A percentile compares a stretch with the other conserved stretches of the same genome.
These are phyloP conservation scores for Graphium sp. DNA, from an alignment of 2,329 filamentous ascomycete species.

Conservation along the genomic window DNA sequence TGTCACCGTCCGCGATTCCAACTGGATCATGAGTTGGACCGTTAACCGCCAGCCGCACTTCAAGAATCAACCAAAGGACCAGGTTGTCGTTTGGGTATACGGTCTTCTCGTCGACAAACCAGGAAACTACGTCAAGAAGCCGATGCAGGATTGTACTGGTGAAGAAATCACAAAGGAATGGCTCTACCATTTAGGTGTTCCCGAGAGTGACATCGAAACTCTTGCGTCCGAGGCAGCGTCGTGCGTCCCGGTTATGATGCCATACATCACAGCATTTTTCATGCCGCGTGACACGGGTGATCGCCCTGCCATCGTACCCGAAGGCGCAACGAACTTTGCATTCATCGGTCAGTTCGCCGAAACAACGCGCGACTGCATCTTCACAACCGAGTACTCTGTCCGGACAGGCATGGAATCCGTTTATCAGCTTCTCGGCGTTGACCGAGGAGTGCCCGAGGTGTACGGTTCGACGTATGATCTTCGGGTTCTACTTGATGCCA, in stretches of 20 bases:
- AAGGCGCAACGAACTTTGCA: slow-evolving; percentile 17
- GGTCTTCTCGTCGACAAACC: slow-evolving; percentile 16
- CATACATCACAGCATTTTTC: slow-evolving; percentile 19
- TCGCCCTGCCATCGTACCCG: slow-evolving; percentile 19
- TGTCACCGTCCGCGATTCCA: no score
- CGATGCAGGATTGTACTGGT: slow-evolving; percentile 20
- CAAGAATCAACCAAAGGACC: slow-evolving; percentile 14
- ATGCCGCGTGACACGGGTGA: slow-evolving; percentile 16
- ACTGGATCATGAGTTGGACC: slow-evolving; percentile 20
- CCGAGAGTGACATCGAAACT: slow-evolving; percentile 8
- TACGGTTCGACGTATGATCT: slow-evolving; percentile 13
- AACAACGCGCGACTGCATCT: slow-evolving; percentile 17
- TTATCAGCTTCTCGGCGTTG: slow-evolving; percentile 8
- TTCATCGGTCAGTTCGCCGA: slow-evolving; percentile 23
- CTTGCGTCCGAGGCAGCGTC: no score
- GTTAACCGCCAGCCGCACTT: slow-evolving; percentile 23
- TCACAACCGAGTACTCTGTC: slow-evolving; percentile 15
- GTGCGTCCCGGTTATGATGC: slow-evolving; percentile 20
- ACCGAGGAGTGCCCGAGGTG: slow-evolving; percentile 12
- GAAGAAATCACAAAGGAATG: slow-evolving; percentile 20
- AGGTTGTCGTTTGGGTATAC: slow-evolving; percentile 21
- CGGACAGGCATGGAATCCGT: slow-evolving; percentile 18
- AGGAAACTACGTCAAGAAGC: slow-evolving; percentile 19
- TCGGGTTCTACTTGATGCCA: slow-evolving; percentile 10
- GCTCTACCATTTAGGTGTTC: slow-evolving; percentile 18